These are phyloP conservation scores for Phytopythium sindhum DNA, from an alignment of 352 stramenopile species.

Conservation along the genomic window DNA sequence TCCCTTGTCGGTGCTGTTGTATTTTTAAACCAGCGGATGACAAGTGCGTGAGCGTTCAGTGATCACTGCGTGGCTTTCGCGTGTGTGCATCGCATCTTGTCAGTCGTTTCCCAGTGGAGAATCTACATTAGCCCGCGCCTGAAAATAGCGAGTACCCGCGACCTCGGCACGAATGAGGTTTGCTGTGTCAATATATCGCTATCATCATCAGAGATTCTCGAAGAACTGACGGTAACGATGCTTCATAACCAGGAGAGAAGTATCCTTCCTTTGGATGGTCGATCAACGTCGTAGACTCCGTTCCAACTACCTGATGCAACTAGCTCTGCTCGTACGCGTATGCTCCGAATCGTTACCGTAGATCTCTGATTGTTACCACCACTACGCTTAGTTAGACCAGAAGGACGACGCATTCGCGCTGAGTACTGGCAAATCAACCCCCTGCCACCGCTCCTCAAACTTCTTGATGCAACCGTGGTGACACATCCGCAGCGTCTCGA, in stretches of 20 bases:
- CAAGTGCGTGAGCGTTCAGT: too few species aligned
- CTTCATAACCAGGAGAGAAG: too few species aligned
- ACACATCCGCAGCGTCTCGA: constrained; percentile 59
- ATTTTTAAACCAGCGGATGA: background rate
- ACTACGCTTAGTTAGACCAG: constrained; percentile 23
- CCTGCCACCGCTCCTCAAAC: constrained; percentile 32
- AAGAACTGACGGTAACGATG: too few species aligned
- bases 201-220: too few species aligned
- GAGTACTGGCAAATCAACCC: constrained; percentile 37
- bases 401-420: constrained; percentile 55
- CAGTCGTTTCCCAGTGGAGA: background rate
- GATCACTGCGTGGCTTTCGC: too few species aligned
- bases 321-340: background rate
- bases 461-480: constrained; percentile 62
- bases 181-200: too few species aligned
- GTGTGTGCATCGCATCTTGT: background rate
- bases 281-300: background rate
- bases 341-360: background rate
- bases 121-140: background rate
- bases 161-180: too few species aligned
- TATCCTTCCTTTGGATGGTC: too few species aligned
- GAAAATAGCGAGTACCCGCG: background rate
- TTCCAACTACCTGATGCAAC: background rate
- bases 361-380: background rate
- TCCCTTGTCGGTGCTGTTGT: too few species aligned